These are phyloP conservation scores for Hericium erinaceus DNA, from an alignment of 768 basidiomycete species.

Conservation along the genomic window DNA sequence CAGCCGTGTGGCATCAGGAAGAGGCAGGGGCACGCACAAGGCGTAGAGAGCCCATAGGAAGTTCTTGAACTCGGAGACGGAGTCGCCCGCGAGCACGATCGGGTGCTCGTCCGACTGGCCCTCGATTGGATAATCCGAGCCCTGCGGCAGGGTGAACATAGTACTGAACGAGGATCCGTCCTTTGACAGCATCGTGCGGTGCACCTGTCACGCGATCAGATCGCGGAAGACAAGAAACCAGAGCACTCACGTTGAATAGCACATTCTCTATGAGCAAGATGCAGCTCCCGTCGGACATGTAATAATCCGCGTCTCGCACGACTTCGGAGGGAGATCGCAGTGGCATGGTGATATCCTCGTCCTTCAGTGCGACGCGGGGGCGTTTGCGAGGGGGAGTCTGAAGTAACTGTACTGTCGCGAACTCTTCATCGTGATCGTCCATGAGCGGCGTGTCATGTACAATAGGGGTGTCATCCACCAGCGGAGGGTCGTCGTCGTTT, in stretches of 20 bases:
- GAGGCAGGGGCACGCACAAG: slow-evolving; percentile 34
- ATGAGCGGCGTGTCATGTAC: not conserved
- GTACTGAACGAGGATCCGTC: slow-evolving; percentile 57
- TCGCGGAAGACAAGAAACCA: not conserved
- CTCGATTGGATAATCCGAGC: slow-evolving; percentile 33
- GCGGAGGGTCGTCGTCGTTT: not conserved
- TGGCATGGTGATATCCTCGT: slow-evolving; percentile 1
- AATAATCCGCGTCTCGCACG: slow-evolving; percentile 11
- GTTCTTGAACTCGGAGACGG: slow-evolving; percentile 54
- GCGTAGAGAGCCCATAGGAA: slow-evolving; percentile 76
- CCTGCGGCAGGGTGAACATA: slow-evolving; percentile 63
- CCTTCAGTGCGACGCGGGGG: slow-evolving; percentile 3
- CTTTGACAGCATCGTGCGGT: slow-evolving; percentile 32
- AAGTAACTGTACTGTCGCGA: slow-evolving; percentile 7
- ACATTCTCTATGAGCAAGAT: slow-evolving; percentile 12
- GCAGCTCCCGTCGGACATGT: slow-evolving; percentile 14
- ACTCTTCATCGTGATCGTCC: slow-evolving; percentile 2
- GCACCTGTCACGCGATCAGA: slow-evolving; percentile 5
- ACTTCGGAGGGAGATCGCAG: not conserved
- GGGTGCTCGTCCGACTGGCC: slow-evolving; percentile 60
- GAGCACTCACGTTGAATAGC: slow-evolving; percentile 11
- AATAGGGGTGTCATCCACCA: too few relatives aligned
- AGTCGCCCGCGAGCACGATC: slow-evolving; percentile 54
- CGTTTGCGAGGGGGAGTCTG: slow-evolving; percentile 14
- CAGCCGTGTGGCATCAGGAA: not conserved